Evolutionary conservation across 768 basidiomycete species (phyloP), one percentile per base, ranked within the genome.

Genomic region (Suillus variegatus): DNA sequence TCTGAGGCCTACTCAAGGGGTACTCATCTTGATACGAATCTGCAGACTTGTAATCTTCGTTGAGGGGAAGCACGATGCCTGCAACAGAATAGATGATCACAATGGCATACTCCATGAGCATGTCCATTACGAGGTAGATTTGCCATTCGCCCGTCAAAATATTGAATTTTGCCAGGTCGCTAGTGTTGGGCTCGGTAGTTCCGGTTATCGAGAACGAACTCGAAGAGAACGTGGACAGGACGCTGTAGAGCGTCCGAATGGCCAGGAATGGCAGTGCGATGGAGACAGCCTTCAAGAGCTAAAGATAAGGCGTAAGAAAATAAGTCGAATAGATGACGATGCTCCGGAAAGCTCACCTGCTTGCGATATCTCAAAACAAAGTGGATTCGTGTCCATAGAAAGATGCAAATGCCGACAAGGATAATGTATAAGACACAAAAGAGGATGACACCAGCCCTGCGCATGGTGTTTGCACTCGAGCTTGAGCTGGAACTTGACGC

Each of bases 211-310:
- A 13, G 3, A 78, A 74, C n/a, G 88, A 77, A 9, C 18, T 18
- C 6, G 64, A 63, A 32, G 86, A 85, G 79, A 82, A 88, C 8
- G 82, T 82, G n/a, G 82, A 76, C 41, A 88, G 78, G 56, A 88
- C 74, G 51, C 80, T 77, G 70, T 88, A 89, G 13, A 64, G 0
- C n/a, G 64, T 64, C 40, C 64, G 64, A n/a, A 83, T 82, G 35
- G 83, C 85, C 41, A 91, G 79, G 75, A 89, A 85, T 5, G 88
- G 88, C 16, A 91, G 76, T 10, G 86, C 86, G 56, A 76, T 36
- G 22, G 85, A 78, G 49, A 89, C 75, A 36, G 86, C 88, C 40
- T 70, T 67, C 49, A 91, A 81, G 14, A 92, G 79, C 90, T 91
- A 62, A 57, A 64, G 35, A 49, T 28, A 55, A 38, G 52, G 49